Conservation (phyloP, 768 basidiomycete genomes). For the Pleurotus salmoneostramineus region DNA sequence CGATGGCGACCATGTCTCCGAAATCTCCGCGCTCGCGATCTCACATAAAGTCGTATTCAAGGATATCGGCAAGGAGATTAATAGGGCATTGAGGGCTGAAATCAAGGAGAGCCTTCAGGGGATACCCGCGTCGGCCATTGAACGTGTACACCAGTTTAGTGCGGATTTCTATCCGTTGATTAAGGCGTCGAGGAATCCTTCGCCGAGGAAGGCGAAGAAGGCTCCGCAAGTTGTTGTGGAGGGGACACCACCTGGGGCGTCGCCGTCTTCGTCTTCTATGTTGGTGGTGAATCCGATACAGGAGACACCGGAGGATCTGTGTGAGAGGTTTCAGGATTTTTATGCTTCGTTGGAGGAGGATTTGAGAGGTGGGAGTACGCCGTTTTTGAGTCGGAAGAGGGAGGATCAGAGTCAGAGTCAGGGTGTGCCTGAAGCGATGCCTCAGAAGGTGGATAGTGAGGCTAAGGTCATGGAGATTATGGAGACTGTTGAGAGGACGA, state of each 20-base stretch:
- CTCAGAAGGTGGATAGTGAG: slow-evolving; percentile 34
- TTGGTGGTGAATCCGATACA: slow-evolving; percentile 40
- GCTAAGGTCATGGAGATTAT: slow-evolving; percentile 54
- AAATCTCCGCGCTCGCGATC: slow-evolving; percentile 61
- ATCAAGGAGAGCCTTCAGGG: slow-evolving; percentile 40
- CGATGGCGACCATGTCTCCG: slow-evolving; percentile 33
- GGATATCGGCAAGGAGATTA: slow-evolving; percentile 52
- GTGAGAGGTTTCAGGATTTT: slow-evolving; percentile 65
- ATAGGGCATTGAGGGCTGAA: slow-evolving; percentile 50
- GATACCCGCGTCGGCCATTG: slow-evolving; percentile 53
- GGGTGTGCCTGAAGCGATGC: slow-evolving; percentile 25
- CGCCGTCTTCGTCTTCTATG: slow-evolving; percentile 5
- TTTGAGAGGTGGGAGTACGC: slow-evolving; percentile 38
- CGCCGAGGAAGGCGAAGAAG: slow-evolving; percentile 9
- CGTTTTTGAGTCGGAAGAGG: slow-evolving; percentile 23
- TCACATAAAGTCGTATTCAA: slow-evolving; percentile 45
- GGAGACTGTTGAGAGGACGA: slow-evolving; percentile 67
- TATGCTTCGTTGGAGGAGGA: slow-evolving; percentile 65
- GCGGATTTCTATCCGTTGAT: slow-evolving; percentile 56
- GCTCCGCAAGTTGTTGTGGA: neutral
- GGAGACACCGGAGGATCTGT: slow-evolving; percentile 48
- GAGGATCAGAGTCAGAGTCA: slow-evolving; percentile 18
- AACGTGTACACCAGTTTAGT: slow-evolving; percentile 54
- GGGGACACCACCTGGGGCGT: neutral
- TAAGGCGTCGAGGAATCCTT: slow-evolving; percentile 14